Percentiles rank a stretch among this genome's conserved stretches.
Evolutionary conservation across 768 basidiomycete species (phyloP).

Genomic region (Suillus americanus): DNA sequence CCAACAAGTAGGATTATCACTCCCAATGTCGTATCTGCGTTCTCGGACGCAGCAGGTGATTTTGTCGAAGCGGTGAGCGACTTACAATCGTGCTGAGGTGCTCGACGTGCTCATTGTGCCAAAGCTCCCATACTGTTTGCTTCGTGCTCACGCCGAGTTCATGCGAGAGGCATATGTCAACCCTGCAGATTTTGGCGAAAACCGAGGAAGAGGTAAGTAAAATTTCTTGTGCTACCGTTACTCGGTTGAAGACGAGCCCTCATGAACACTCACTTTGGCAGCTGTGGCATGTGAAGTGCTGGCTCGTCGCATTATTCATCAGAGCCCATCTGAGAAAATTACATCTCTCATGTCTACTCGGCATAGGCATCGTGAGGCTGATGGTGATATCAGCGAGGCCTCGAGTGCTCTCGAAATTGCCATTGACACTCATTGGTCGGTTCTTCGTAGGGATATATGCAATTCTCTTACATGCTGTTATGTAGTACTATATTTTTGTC

Average conservation of each 20-base stretch:
- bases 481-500: constrained; percentile 79
- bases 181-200: constrained; percentile 87
- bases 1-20: constrained; percentile 86
- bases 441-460: neutral
- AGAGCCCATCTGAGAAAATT: constrained; percentile 59
- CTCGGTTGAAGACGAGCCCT: neutral
- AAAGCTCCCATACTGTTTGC: constrained; percentile 79
- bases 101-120: neutral
- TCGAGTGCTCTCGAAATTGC: constrained; percentile 83
- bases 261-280: constrained; percentile 25
- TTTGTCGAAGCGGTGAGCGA: constrained; percentile 75
- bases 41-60: constrained; percentile 80
- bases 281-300: constrained; percentile 84
- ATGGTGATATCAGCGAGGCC: constrained; percentile 75
- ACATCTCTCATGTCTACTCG: constrained; percentile 75
- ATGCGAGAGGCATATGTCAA: constrained; percentile 79
- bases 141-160: constrained; percentile 78
- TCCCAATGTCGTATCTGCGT: constrained; percentile 74
- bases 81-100: neutral
- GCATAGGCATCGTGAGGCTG: constrained; percentile 66
- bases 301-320: constrained; percentile 78
- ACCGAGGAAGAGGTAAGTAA: constrained; percentile 67
- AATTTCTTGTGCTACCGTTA: neutral
- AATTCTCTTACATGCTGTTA: constrained; percentile 5
- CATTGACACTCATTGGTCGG: constrained; percentile 87